Conservation (phyloP, 140 eudicot species). For the Senecio squalidus region DNA sequence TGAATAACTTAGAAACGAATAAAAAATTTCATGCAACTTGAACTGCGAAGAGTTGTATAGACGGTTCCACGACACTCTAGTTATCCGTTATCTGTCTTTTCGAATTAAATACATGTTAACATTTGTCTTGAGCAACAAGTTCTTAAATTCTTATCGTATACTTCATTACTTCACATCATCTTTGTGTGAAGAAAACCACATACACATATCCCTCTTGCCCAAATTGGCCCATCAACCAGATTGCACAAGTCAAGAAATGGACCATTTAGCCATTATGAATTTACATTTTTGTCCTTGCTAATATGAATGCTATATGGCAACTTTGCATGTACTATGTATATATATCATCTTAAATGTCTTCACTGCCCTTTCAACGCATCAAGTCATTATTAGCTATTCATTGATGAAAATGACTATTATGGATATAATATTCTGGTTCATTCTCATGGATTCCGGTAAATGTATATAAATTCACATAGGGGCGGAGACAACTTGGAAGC, state of each 20-base stretch:
- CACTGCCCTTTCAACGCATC: neutral
- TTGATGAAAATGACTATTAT: conserved; percentile 1
- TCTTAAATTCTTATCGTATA: neutral
- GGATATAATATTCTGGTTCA: neutral
- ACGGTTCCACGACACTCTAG: neutral
- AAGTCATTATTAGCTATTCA: neutral
- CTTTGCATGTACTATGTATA: too few relatives aligned
- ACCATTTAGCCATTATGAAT: neutral
- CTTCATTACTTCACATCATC: conserved; percentile 1
- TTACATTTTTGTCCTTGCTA: conserved; percentile 2
- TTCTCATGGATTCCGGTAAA: conserved; percentile 5
- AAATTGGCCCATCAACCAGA: conserved; percentile 5
- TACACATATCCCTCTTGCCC: conserved; percentile 9
- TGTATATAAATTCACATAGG: too few relatives aligned
- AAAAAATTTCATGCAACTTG: too few relatives aligned
- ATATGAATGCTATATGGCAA: conserved; percentile 6
- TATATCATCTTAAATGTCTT: conserved; percentile 12
- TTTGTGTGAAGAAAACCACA: conserved; percentile 17
- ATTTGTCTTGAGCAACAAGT: conserved; percentile 9
- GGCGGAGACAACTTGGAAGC: too few relatives aligned
- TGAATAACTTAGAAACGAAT: neutral
- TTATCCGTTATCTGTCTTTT: conserved; percentile 4
- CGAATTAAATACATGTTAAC: neutral
- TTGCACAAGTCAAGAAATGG: conserved; percentile 13
- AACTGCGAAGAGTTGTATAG: too few relatives aligned